phyloP scores from a whole-genome alignment of 2,329 filamentous ascomycete genomes.

The Scedosporium boydii region DNA sequence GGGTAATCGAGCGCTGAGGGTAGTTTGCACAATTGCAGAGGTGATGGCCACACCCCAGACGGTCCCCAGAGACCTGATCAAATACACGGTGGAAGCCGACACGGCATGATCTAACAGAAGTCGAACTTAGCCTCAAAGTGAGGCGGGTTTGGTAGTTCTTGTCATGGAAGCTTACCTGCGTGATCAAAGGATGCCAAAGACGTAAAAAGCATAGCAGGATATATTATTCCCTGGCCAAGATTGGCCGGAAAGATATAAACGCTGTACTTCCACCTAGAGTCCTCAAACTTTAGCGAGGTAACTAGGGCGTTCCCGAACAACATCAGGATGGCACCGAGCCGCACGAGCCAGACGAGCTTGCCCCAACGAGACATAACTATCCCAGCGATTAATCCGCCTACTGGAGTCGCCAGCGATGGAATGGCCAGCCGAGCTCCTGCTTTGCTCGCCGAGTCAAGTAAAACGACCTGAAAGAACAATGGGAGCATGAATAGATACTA shows the following conservation, averaged over 20 bases:
- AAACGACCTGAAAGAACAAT: conserved; percentile 59
- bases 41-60: conserved; percentile 57
- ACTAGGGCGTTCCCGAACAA: conserved; percentile 44
- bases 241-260: conserved; percentile 48
- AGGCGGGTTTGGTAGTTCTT: neutral
- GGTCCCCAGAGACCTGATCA: conserved; percentile 52
- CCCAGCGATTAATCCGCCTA: conserved; percentile 46
- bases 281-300: conserved; percentile 36
- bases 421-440: conserved; percentile 53
- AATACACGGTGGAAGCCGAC: conserved; percentile 52
- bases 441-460: conserved; percentile 43
- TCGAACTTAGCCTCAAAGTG: neutral
- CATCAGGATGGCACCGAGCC: conserved; percentile 40
- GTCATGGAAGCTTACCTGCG: conserved; percentile 30
- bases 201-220: conserved; percentile 50
- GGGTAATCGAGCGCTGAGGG: conserved; percentile 43
- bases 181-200: conserved; percentile 55
- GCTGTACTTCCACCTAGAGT: conserved; percentile 44
- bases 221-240: conserved; percentile 50
- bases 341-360: conserved; percentile 39
- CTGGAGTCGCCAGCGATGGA: conserved; percentile 49
- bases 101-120: conserved; percentile 47
- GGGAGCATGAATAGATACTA: conserved; percentile 53
- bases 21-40: conserved; percentile 54
- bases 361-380: conserved; percentile 49